phyloP scores from a whole-genome alignment of 2,329 filamentous ascomycete species.

The Pyricularia sp. region DNA sequence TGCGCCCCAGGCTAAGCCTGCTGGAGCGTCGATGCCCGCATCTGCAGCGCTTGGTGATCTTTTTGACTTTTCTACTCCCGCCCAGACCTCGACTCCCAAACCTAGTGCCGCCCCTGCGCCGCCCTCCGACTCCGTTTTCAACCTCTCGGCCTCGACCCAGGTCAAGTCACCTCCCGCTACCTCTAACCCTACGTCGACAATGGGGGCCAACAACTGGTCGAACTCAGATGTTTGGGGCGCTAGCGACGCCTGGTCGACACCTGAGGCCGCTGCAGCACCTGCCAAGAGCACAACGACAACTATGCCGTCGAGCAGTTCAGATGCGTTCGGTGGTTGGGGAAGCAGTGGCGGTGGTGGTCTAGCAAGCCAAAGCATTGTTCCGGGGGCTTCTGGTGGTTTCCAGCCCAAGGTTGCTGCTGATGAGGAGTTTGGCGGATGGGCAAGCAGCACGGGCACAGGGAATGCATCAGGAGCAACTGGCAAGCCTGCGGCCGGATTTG shows the following conservation, averaged over 20 bases:
- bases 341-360: constrained; percentile 26
- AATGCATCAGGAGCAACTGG: constrained; percentile 28
- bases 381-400: constrained; percentile 56
- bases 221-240: constrained; percentile 73
- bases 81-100: constrained; percentile 32
- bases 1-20: constrained; percentile 20
- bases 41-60: constrained; percentile 65
- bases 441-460: constrained; percentile 52
- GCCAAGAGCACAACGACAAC: constrained; percentile 33
- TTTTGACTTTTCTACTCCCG: constrained; percentile 61
- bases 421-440: constrained; percentile 95
- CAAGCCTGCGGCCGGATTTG: constrained; percentile 51
- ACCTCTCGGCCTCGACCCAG: constrained; percentile 50
- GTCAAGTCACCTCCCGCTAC: constrained; percentile 32
- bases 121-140: constrained; percentile 63
- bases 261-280: constrained; percentile 36
- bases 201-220: constrained; percentile 25
- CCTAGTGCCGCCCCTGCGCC: constrained; percentile 30
- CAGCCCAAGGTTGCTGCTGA: constrained; percentile 70
- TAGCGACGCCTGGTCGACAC: constrained; percentile 74
- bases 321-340: constrained; percentile 17
- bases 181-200: constrained; percentile 24
- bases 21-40: constrained; percentile 29
- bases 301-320: constrained; percentile 55
- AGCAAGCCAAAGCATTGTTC: constrained; percentile 50